These are phyloP conservation scores for Cryphonectria radicalis DNA, from an alignment of 2,329 filamentous ascomycete genomes.

Conservation along the genomic window DNA sequence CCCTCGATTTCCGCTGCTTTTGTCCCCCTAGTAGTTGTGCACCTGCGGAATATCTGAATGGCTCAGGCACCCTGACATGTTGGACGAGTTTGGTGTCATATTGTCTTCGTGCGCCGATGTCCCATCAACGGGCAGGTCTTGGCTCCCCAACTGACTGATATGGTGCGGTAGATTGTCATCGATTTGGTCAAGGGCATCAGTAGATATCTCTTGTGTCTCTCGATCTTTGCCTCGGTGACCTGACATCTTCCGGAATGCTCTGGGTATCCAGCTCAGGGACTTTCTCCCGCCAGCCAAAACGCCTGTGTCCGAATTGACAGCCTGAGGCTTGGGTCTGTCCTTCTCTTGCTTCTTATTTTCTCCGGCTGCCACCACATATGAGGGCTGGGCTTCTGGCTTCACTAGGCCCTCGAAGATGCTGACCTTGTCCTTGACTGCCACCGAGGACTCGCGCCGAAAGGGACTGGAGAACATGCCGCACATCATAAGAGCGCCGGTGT, in stretches of 20 bases:
- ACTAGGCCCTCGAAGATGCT: constrained; percentile 24
- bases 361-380: background rate
- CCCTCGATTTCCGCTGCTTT: background rate
- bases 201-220: background rate
- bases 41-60: background rate
- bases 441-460: constrained; percentile 8
- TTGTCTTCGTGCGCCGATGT: background rate
- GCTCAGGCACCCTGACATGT: background rate
- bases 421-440: constrained; percentile 14
- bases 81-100: background rate
- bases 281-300: background rate
- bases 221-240: background rate
- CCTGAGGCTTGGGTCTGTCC: background rate
- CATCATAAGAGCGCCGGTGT: background rate
- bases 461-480: constrained; percentile 12
- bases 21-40: background rate
- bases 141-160: background rate
- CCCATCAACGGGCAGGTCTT: background rate
- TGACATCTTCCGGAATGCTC: background rate
- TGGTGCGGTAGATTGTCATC: background rate
- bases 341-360: background rate
- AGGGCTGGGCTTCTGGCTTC: constrained; percentile 1
- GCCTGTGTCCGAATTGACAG: background rate
- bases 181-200: background rate
- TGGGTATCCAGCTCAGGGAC: constrained; percentile 2